A percentile compares a stretch with the other conserved stretches of the same genome.
These are phyloP conservation scores for Erodium moschatum DNA, from an alignment of 441 rosid species.

Conservation along the genomic window DNA sequence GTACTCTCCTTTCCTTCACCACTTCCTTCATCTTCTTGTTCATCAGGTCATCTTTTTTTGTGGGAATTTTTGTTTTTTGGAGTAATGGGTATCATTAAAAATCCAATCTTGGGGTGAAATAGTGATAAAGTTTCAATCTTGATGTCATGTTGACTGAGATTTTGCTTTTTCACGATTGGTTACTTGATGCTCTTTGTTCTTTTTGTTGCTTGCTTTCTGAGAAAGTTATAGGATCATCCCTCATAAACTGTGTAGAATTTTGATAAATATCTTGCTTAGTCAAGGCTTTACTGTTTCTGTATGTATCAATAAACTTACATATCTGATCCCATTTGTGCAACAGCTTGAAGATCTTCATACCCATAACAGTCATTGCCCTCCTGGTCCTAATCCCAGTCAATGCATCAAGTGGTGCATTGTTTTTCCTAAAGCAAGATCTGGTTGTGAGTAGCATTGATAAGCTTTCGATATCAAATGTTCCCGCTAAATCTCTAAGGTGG, in stretches of 20 bases:
- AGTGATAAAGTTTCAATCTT: not conserved
- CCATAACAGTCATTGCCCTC: constrained; percentile 62
- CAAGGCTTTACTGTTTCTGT: not conserved
- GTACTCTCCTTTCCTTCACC: constrained; percentile 27
- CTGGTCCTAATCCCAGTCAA: constrained; percentile 85
- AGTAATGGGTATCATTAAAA: not conserved
- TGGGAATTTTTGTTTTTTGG: too few relatives aligned
- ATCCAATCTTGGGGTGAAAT: not conserved
- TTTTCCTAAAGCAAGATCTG: constrained; percentile 66
- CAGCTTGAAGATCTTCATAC: constrained; percentile 86
- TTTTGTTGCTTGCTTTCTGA: not conserved
- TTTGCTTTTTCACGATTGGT: not conserved
- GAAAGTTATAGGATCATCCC: not conserved
- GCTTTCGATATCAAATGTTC: constrained; percentile 92
- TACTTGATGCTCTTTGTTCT: not conserved
- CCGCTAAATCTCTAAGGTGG: constrained; percentile 64
- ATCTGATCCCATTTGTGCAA: constrained; percentile 21
- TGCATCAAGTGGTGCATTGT: constrained; percentile 81
- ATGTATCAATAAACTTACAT: not conserved
- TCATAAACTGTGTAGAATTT: not conserved
- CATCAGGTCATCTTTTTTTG: not conserved
- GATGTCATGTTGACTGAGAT: not conserved
- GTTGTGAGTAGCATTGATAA: constrained; percentile 81
- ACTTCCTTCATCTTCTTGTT: not conserved
- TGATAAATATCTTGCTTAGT: too few relatives aligned